phyloP scores from a whole-genome alignment of 257 asterid species.

The Scutellaria barbata region DNA sequence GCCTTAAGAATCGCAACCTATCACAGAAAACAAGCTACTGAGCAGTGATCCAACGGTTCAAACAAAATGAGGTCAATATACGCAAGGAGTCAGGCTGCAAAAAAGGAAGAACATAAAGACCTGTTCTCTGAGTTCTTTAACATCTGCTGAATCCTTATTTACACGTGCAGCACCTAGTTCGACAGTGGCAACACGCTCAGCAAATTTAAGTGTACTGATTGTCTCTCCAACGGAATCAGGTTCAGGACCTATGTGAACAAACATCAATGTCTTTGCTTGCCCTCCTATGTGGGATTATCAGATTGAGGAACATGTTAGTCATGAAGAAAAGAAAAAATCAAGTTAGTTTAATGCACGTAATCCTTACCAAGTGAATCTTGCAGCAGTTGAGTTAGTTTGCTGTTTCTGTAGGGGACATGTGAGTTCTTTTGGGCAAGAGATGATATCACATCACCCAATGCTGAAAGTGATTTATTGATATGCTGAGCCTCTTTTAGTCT shows the following conservation, averaged over 20 bases:
- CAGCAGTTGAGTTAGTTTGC: slow-evolving; percentile 95
- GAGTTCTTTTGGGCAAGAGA: slow-evolving; percentile 89
- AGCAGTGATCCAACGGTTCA: slow-evolving; percentile 15
- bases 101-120: slow-evolving; percentile 37
- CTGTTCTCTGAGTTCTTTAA: slow-evolving; percentile 94
- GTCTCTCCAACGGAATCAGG: slow-evolving; percentile 93
- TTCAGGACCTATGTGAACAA: slow-evolving; percentile 96
- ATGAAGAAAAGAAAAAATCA: slow-evolving; percentile 6
- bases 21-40: slow-evolving; percentile 23
- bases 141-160: slow-evolving; percentile 80
- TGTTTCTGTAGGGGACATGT: slow-evolving; percentile 93
- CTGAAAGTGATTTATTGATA: slow-evolving; percentile 91
- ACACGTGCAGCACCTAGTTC: slow-evolving; percentile 99
- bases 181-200: slow-evolving; percentile 96
- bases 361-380: slow-evolving; percentile 98
- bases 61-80: neutral
- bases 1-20: slow-evolving; percentile 86
- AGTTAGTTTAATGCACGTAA: slow-evolving; percentile 14
- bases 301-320: slow-evolving; percentile 25
- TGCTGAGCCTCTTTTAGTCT: slow-evolving; percentile 97
- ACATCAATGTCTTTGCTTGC: slow-evolving; percentile 98
- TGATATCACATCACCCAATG: slow-evolving; percentile 93
- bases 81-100: neutral
- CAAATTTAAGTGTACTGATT: slow-evolving; percentile 93
- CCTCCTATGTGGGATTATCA: slow-evolving; percentile 60